Evolutionary conservation across 2,329 filamentous ascomycete species (phyloP).

Genomic region (Rosellinia necatrix): DNA sequence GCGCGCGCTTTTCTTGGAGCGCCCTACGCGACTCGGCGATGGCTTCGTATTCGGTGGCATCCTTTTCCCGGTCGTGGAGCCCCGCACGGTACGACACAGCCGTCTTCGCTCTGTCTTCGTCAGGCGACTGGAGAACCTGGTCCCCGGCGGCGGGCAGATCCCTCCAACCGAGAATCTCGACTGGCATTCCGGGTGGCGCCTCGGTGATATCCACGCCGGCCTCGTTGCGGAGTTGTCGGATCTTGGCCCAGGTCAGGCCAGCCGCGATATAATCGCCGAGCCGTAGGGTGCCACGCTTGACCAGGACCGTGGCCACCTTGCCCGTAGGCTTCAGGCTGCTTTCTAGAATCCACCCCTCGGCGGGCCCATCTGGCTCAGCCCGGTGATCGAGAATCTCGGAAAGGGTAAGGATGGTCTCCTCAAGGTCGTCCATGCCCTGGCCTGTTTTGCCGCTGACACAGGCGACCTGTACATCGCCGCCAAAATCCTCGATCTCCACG

Average conservation of each 20-base stretch:
- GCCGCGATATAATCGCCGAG: conserved; percentile 84
- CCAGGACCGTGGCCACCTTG: conserved; percentile 84
- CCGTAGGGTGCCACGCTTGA: conserved; percentile 83
- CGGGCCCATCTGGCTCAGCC: conserved; percentile 74
- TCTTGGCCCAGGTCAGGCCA: conserved; percentile 83
- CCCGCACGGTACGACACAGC: conserved; percentile 79
- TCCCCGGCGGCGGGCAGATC: conserved; percentile 82
- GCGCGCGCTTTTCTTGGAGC: conserved; percentile 64
- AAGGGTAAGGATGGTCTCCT: conserved; percentile 85
- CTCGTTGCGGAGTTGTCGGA: conserved; percentile 86
- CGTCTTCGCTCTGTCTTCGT: conserved; percentile 76
- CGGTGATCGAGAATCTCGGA: conserved; percentile 91
- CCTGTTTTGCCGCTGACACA: conserved; percentile 93
- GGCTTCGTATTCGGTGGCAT: conserved; percentile 75
- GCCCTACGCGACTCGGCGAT: conserved; percentile 69
- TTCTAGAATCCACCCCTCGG: conserved; percentile 94
- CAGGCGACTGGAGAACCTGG: conserved; percentile 79
- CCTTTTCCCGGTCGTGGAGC: conserved; percentile 70
- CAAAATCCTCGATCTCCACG: conserved; percentile 91
- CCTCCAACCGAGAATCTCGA: conserved; percentile 94
- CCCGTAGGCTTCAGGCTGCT: conserved; percentile 84
- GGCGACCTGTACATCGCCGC: conserved; percentile 91
- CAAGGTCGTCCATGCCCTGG: conserved; percentile 85
- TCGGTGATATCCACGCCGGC: conserved; percentile 72
- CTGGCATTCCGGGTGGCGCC: conserved; percentile 84